Conservation (phyloP, 805 yeast species). For the Zygosaccharomyces bailii region DNA sequence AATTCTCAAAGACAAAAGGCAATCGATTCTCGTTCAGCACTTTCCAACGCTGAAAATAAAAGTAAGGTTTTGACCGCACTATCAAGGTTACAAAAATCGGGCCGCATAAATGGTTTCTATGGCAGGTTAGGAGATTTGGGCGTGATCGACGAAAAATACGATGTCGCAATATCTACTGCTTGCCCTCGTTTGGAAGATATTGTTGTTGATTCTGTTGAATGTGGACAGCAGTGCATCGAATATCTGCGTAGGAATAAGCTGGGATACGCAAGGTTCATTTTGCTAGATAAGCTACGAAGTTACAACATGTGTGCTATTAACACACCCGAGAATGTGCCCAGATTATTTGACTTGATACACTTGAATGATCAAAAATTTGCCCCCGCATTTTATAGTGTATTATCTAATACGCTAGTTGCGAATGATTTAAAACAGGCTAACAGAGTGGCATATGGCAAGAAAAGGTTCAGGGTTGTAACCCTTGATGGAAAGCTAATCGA, state of each 20-base stretch:
- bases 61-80: conserved; percentile 70
- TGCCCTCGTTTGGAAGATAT: conserved; percentile 87
- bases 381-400: conserved; percentile 85
- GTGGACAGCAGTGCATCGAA: conserved; percentile 76
- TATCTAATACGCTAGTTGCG: conserved; percentile 87
- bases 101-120: conserved; percentile 78
- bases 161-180: conserved; percentile 92
- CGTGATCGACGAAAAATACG: conserved; percentile 81
- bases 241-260: conserved; percentile 74
- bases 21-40: conserved; percentile 60
- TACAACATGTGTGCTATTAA: conserved; percentile 54
- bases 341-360: conserved; percentile 78
- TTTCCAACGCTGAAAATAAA: conserved; percentile 59
- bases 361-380: conserved; percentile 65
- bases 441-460: conserved; percentile 77
- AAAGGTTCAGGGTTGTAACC: conserved; percentile 85
- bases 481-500: conserved; percentile 89
- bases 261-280: conserved; percentile 86
- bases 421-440: conserved; percentile 74
- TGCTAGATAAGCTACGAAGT: conserved; percentile 67
- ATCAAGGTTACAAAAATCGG: conserved; percentile 66
- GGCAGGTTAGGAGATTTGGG: conserved; percentile 94
- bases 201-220: conserved; percentile 78
- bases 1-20: conserved; percentile 56
- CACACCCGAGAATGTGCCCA: conserved; percentile 73